phyloP scores from a whole-genome alignment of 495 filamentous ascomycete species.

The Penicillium verhagenii region DNA sequence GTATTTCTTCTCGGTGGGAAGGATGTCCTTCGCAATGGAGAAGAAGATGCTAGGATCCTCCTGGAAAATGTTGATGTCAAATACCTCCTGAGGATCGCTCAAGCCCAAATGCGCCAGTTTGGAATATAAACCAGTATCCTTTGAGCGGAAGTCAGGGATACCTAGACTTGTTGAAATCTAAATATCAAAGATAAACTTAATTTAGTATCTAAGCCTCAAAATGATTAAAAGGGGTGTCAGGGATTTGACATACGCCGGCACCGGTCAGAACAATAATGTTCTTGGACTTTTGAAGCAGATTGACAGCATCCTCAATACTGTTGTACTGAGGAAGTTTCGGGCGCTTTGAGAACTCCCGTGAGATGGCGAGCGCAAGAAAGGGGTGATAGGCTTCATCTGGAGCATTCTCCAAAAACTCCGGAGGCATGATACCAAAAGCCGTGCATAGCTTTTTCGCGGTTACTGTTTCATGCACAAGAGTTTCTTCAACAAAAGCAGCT shows the following conservation, averaged over 20 bases:
- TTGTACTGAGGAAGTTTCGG: slow-evolving; percentile 81
- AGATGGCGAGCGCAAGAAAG: slow-evolving; percentile 73
- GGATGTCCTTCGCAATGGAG: slow-evolving; percentile 83
- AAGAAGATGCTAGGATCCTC: slow-evolving; percentile 92
- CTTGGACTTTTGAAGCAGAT: slow-evolving; percentile 65
- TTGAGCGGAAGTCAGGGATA: slow-evolving; percentile 69
- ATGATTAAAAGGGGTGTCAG: background rate
- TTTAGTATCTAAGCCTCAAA: background rate
- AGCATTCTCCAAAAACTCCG: slow-evolving; percentile 70
- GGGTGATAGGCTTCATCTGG: slow-evolving; percentile 72
- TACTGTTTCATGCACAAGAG: slow-evolving; percentile 64
- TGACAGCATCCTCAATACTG: slow-evolving; percentile 81
- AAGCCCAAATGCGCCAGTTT: slow-evolving; percentile 74
- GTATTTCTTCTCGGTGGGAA: slow-evolving; percentile 69
- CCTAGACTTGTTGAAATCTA: slow-evolving; percentile 73
- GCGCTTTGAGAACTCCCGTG: slow-evolving; percentile 78
- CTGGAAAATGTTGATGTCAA: slow-evolving; percentile 82
- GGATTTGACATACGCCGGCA: slow-evolving; percentile 64
- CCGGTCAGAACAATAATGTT: slow-evolving; percentile 95
- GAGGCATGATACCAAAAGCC: slow-evolving; percentile 83
- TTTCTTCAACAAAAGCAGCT: slow-evolving; percentile 69
- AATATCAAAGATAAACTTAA: background rate
- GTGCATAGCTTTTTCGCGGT: slow-evolving; percentile 82
- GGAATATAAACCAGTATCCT: slow-evolving; percentile 65
- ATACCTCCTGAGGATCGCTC: slow-evolving; percentile 89